These are phyloP conservation scores for Oxyria digyna DNA, from an alignment of 148 eudicot genomes.

Conservation along the genomic window DNA sequence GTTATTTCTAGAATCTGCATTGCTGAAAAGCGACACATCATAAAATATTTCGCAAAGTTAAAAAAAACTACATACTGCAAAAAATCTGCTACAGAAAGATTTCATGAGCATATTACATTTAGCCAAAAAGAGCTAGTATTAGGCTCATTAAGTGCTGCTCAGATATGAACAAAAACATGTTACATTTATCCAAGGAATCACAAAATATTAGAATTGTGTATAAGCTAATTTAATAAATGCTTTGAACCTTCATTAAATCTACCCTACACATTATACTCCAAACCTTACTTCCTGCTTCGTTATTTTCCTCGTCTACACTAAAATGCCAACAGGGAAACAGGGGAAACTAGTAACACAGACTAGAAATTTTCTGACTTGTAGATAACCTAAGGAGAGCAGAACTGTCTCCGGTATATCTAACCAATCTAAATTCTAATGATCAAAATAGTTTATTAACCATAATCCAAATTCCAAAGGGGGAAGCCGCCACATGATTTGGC, in stretches of 20 bases:
- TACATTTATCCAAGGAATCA: background rate
- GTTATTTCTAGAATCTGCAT: background rate
- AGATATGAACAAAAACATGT: background rate
- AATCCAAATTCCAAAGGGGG: background rate
- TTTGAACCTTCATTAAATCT: background rate
- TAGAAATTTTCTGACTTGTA: background rate
- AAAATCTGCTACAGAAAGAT: background rate
- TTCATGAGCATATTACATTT: background rate
- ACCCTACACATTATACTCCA: background rate
- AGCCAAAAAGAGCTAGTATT: background rate
- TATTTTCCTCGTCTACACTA: background rate
- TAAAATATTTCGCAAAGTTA: background rate
- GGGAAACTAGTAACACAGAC: background rate
- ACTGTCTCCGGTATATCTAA: background rate
- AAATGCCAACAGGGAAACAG: background rate
- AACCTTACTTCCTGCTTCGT: background rate
- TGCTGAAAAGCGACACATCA: background rate
- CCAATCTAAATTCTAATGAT: background rate
- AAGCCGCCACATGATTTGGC: conserved; percentile 1
- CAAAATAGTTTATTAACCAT: background rate
- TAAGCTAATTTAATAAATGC: background rate
- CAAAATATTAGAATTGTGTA: background rate
- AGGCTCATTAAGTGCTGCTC: background rate
- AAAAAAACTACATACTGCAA: background rate
- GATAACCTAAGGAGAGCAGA: background rate